Evolutionary conservation across 768 basidiomycete species (phyloP).

Genomic region (Boletales sp.): DNA sequence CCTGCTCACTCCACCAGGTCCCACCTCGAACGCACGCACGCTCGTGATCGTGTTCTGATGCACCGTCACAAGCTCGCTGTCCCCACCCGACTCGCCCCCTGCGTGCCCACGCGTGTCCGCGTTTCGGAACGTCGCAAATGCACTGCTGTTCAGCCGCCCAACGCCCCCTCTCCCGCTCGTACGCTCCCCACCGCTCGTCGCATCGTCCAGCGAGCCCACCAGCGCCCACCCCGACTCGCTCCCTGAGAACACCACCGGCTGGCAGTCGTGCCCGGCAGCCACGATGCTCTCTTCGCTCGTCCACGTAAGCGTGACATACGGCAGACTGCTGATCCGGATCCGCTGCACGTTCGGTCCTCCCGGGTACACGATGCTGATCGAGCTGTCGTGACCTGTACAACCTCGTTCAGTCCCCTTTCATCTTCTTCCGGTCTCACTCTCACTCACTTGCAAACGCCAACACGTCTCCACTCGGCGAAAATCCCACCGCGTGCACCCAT

Average conservation of each 20-base stretch:
- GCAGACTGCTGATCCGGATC: slow-evolving; percentile 75
- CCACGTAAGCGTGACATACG: slow-evolving; percentile 84
- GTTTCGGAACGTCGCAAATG: slow-evolving; percentile 90
- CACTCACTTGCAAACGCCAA: slow-evolving; percentile 89
- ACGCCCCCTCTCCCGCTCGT: slow-evolving; percentile 41
- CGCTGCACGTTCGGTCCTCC: slow-evolving; percentile 67
- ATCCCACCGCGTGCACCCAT: slow-evolving; percentile 95
- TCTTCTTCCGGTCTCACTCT: slow-evolving; percentile 29
- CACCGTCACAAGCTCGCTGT: slow-evolving; percentile 82
- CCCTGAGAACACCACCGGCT: slow-evolving; percentile 85
- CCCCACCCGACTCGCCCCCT: slow-evolving; percentile 34
- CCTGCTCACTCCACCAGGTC: slow-evolving; percentile 52
- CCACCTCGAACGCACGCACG: slow-evolving; percentile 68
- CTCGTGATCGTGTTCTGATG: slow-evolving; percentile 99
- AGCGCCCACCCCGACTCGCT: slow-evolving; percentile 73
- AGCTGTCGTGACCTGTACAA: slow-evolving; percentile 84
- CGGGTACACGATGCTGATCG: slow-evolving; percentile 90
- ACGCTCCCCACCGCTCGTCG: slow-evolving; percentile 39
- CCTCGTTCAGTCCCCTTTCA: slow-evolving; percentile 1
- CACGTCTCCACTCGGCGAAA: slow-evolving; percentile 94
- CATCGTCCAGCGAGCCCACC: slow-evolving; percentile 81
- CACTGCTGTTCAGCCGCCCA: slow-evolving; percentile 86
- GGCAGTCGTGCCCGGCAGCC: slow-evolving; percentile 97
- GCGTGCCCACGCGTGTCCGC: slow-evolving; percentile 73
- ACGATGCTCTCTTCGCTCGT: slow-evolving; percentile 77